These are phyloP conservation scores for Blastocladiella britannica DNA, from an alignment of 192 early-diverging fungal species.

Conservation along the genomic window DNA sequence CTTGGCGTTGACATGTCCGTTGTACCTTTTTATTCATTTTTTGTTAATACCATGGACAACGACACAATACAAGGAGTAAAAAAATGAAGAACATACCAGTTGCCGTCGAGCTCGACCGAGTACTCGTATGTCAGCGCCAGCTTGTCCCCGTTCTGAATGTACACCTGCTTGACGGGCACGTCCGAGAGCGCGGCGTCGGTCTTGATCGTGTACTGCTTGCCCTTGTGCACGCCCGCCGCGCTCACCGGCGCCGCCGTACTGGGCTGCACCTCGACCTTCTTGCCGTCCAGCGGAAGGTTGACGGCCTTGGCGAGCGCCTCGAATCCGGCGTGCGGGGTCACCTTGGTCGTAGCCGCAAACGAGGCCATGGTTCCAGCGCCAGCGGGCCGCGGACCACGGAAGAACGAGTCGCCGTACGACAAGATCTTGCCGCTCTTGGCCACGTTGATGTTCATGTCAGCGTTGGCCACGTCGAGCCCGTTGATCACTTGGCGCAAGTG, in stretches of 20 bases:
- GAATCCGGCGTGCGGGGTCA: background rate
- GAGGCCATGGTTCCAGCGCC: background rate
- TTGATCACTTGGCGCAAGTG: constrained; percentile 52
- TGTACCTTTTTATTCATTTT: too few species aligned
- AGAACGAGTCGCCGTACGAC: constrained; percentile 11
- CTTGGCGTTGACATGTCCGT: constrained; percentile 41
- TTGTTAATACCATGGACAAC: too few species aligned
- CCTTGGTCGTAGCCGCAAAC: background rate
- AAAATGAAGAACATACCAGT: too few species aligned
- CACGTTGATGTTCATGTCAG: constrained; percentile 67
- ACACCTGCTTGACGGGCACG: constrained; percentile 40
- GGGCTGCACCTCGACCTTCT: background rate
- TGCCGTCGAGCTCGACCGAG: constrained; percentile 48
- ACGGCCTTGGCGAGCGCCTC: background rate
- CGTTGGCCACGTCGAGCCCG: constrained; percentile 56
- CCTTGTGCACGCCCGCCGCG: background rate
- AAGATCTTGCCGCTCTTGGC: constrained; percentile 11
- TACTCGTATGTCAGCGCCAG: constrained; percentile 65
- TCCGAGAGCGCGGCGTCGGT: constrained; percentile 5
- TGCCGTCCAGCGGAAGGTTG: background rate
- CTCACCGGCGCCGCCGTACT: background rate
- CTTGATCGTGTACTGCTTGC: background rate
- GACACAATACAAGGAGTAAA: too few species aligned
- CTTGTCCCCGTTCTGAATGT: constrained; percentile 32
- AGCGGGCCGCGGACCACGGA: constrained; percentile 1